phyloP scores from a whole-genome alignment of 345 rosid genomes.

The Angophora floribunda region DNA sequence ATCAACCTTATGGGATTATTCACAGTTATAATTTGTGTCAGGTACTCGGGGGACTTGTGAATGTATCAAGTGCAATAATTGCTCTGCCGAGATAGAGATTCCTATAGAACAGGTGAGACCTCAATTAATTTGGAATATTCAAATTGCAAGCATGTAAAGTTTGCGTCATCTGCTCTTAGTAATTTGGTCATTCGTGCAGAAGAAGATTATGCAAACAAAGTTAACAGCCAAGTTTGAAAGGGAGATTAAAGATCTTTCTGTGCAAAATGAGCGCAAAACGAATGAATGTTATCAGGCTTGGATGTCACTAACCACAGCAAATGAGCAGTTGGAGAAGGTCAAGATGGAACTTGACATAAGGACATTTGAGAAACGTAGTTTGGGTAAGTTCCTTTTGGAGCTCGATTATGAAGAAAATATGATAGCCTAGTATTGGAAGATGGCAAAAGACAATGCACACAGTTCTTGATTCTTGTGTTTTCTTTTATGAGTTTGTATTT shows the following conservation, averaged over 20 bases:
- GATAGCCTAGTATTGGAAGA: not conserved
- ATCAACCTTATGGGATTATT: not conserved
- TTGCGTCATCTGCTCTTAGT: not conserved
- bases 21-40: conserved; percentile 6
- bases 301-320: conserved; percentile 83
- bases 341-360: conserved; percentile 87
- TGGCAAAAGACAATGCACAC: not conserved
- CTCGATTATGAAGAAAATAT: not conserved
- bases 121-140: not conserved
- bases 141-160: not conserved
- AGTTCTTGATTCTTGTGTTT: not conserved
- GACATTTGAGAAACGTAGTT: conserved; percentile 48
- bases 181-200: conserved; percentile 34
- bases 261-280: conserved; percentile 57
- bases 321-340: conserved; percentile 75
- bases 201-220: conserved; percentile 63
- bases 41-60: conserved; percentile 40
- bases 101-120: conserved; percentile 58
- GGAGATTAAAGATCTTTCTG: conserved; percentile 67
- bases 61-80: conserved; percentile 59
- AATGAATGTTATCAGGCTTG: conserved; percentile 97
- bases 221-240: conserved; percentile 74
- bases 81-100: conserved; percentile 65
- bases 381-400: conserved; percentile 37
- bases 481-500: not conserved